These are phyloP conservation scores for Pestalotiopsis sp. DNA, from an alignment of 2,329 filamentous ascomycete genomes.

Conservation along the genomic window DNA sequence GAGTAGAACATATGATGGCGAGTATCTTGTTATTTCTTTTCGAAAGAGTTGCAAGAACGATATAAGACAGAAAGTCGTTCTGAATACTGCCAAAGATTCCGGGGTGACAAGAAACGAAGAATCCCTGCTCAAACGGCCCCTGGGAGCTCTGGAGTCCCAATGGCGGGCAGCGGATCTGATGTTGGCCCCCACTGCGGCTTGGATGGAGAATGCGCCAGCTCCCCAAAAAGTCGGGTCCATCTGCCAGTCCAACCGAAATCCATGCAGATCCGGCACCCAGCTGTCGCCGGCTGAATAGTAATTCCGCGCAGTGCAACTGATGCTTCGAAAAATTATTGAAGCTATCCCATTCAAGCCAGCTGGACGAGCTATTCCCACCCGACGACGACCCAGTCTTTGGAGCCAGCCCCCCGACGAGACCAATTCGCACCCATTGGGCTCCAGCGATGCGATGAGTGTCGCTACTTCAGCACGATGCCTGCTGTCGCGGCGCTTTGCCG, in stretches of 20 bases:
- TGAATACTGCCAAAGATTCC: background rate
- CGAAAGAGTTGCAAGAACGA: background rate
- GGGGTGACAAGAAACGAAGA: background rate
- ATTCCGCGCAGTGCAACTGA: constrained; percentile 7
- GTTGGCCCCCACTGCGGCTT: background rate
- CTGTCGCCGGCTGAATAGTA: constrained; percentile 11
- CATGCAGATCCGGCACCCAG: background rate
- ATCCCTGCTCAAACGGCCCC: background rate
- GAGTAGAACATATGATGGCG: background rate
- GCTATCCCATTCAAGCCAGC: constrained; percentile 17
- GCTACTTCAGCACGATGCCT: constrained; percentile 57
- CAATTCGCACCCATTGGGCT: constrained; percentile 16
- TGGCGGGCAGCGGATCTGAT: background rate
- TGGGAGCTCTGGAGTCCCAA: background rate
- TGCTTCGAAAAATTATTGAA: constrained; percentile 13
- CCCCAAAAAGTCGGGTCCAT: background rate
- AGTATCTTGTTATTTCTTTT: background rate
- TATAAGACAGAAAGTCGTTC: background rate
- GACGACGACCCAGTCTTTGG: constrained; percentile 4
- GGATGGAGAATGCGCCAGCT: constrained; percentile 12
- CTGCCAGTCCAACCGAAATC: too few species aligned
- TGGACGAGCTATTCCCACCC: constrained; percentile 17
- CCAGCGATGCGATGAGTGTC: constrained; percentile 52
- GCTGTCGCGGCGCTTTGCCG: constrained; percentile 51
- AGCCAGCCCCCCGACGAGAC: constrained; percentile 19